Evolutionary conservation across 2,329 filamentous ascomycete genomes (phyloP).

Genomic region (Teratosphaeria gauchensis): DNA sequence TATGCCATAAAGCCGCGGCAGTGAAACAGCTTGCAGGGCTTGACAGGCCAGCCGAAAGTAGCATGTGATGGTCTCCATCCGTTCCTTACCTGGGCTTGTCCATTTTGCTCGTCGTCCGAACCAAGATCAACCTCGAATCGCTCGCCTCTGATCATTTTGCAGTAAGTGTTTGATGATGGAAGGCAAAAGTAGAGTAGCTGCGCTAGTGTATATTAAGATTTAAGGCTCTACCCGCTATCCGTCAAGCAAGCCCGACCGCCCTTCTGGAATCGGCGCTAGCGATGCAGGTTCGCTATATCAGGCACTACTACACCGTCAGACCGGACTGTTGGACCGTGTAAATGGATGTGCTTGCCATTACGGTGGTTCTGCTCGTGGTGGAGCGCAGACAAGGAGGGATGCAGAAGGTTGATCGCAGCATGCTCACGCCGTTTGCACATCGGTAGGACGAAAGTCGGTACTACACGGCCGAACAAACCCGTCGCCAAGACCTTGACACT

Average conservation of each 20-base stretch:
- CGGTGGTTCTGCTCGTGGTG: neutral
- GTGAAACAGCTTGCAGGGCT: no score
- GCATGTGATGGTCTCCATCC: neutral
- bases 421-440: neutral
- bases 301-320: neutral
- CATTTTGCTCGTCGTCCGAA: slow-evolving; percentile 27
- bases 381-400: neutral
- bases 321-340: neutral
- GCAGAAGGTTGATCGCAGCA: neutral
- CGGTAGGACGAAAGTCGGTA: neutral
- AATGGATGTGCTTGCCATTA: neutral
- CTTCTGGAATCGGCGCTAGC: neutral
- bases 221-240: neutral
- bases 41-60: no score
- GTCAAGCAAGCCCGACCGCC: neutral
- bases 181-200: neutral
- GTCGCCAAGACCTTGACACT: neutral
- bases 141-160: slow-evolving; percentile 43
- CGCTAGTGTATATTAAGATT: neutral
- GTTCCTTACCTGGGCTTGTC: neutral
- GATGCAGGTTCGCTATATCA: neutral
- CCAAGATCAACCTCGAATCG: slow-evolving; percentile 53
- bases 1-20: no score
- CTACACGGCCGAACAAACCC: neutral
- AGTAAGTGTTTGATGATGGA: neutral